phyloP scores from a whole-genome alignment of 2,329 filamentous ascomycete genomes.

The Verticillium klebahnii region DNA sequence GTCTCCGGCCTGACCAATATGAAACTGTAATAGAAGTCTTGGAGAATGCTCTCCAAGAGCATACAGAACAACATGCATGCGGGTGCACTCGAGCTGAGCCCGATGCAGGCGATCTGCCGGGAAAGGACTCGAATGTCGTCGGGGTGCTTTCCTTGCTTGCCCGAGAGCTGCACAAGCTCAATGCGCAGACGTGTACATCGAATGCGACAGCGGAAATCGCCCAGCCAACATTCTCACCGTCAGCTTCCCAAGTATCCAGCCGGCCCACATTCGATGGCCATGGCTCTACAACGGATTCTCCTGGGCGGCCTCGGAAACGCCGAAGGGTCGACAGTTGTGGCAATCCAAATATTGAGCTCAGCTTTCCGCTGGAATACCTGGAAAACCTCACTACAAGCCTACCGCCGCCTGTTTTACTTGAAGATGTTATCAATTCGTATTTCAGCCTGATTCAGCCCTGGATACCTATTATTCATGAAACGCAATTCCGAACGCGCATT shows the following conservation, averaged over 20 bases:
- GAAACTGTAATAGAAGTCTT: conserved; percentile 5
- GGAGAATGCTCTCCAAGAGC: conserved; percentile 9
- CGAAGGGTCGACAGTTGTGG: conserved; percentile 17
- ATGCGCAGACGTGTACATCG: conserved; percentile 2
- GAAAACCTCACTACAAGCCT: conserved; percentile 20
- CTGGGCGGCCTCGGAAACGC: conserved; percentile 11
- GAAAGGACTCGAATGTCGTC: conserved; percentile 10
- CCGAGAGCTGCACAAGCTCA: conserved; percentile 15
- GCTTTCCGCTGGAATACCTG: conserved; percentile 14
- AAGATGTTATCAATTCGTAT: conserved; percentile 20
- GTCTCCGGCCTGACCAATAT: not conserved
- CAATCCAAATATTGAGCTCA: conserved; percentile 15
- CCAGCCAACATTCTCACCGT: conserved; percentile 5
- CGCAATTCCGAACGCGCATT: conserved; percentile 20
- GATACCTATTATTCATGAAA: conserved; percentile 32
- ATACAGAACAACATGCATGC: not conserved
- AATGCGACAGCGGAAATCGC: not conserved
- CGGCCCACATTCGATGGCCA: not conserved
- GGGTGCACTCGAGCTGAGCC: not conserved
- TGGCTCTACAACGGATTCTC: conserved; percentile 5
- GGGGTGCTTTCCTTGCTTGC: conserved; percentile 14
- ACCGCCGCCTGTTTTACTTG: conserved; percentile 11
- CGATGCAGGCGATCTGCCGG: not conserved
- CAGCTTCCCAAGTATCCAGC: conserved; percentile 4
- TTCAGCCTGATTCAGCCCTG: conserved; percentile 35